Evolutionary conservation across 345 rosid species (phyloP).

Genomic region (Cardamine chenopodiifolia): DNA sequence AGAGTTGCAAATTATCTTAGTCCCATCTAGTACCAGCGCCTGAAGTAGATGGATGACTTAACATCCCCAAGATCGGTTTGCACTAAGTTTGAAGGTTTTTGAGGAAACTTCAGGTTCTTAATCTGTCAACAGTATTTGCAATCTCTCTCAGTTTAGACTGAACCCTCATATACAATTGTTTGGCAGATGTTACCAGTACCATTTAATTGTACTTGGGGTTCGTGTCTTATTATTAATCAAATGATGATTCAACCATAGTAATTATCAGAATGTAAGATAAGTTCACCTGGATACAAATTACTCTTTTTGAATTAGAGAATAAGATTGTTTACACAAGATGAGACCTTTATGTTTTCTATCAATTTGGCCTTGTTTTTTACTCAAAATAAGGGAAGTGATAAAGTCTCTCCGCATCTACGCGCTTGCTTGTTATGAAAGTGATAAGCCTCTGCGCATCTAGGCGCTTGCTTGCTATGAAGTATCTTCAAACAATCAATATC

Average conservation of each 20-base stretch:
- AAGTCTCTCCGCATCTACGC: too few relatives aligned
- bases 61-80: neutral
- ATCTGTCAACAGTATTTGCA: slow-evolving; percentile 16
- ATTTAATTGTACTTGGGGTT: slow-evolving; percentile 9
- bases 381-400: neutral
- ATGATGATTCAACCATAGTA: slow-evolving; percentile 25
- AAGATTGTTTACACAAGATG: neutral
- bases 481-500: too few relatives aligned
- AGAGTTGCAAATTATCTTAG: slow-evolving; percentile 79
- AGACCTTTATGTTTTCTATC: neutral
- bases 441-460: too few relatives aligned
- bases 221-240: slow-evolving; percentile 13
- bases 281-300: neutral
- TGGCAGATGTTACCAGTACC: slow-evolving; percentile 15
- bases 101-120: slow-evolving; percentile 32
- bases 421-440: too few relatives aligned
- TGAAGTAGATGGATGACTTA: slow-evolving; percentile 19
- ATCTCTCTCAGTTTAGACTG: slow-evolving; percentile 12
- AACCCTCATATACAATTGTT: neutral
- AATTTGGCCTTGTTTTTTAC: neutral
- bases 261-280: slow-evolving; percentile 18
- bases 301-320: neutral
- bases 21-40: slow-evolving; percentile 59
- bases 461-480: too few relatives aligned
- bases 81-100: slow-evolving; percentile 20